Percentiles rank a stretch among this genome's conserved stretches.
phyloP scores from a whole-genome alignment of 768 basidiomycete species.

The Jaapia argillacea region DNA sequence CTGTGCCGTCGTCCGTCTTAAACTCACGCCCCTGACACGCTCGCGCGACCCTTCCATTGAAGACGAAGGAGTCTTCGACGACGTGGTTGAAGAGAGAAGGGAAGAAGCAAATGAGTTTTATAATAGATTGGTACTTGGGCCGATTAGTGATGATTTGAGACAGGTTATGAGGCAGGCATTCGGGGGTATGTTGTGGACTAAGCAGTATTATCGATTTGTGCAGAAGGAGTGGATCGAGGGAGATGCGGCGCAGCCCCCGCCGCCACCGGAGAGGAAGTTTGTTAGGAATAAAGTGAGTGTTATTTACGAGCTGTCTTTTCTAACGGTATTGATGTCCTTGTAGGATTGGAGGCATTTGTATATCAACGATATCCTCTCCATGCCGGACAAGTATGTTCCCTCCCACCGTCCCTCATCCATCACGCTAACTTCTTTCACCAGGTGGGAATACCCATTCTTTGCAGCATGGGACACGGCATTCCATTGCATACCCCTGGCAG shows the following conservation, averaged over 20 bases:
- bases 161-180: conserved; percentile 97
- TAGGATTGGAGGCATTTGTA: conserved; percentile 96
- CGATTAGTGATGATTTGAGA: conserved; percentile 85
- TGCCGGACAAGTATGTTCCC: conserved; percentile 87
- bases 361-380: conserved; percentile 91
- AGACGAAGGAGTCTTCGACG: conserved; percentile 87
- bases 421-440: conserved; percentile 17
- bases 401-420: neutral
- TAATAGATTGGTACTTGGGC: conserved; percentile 63
- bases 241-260: conserved; percentile 90
- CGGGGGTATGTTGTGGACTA: conserved; percentile 97
- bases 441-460: conserved; percentile 99
- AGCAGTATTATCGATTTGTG: conserved; percentile 94
- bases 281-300: conserved; percentile 68
- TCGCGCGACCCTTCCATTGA: conserved; percentile 73
- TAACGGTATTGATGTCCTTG: neutral
- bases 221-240: conserved; percentile 96
- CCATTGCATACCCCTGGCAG: conserved; percentile 95
- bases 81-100: conserved; percentile 79
- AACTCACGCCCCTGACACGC: conserved; percentile 71
- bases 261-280: conserved; percentile 80
- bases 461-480: conserved; percentile 99
- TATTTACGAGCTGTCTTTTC: neutral
- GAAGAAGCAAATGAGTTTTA: conserved; percentile 98
- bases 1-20: conserved; percentile 89